Base-by-base conservation (phyloP, 176 grass and related monocot genomes). In the Oryza brachyantha region DNA sequence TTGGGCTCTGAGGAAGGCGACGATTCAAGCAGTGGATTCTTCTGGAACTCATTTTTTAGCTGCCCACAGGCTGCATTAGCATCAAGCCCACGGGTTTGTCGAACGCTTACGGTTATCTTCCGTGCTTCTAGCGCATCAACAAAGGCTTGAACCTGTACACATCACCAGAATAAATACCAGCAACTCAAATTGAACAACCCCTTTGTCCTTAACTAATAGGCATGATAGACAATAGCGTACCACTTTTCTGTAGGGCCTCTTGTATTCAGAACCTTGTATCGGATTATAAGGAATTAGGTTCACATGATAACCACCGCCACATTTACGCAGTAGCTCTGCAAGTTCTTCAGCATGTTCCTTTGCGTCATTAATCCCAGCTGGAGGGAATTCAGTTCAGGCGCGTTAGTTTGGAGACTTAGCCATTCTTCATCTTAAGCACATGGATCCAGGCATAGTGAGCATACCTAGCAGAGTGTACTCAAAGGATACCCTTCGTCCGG, bases 391-490 rank as follows among this genome's bases (percentile, higher is more conserved):
- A 37, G 32, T 72, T 63, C 17, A 63, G 19, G 2, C 14, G 41
- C 42, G 43, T 80, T 13, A 80, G 69, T 39, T 40, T 75, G 21
- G 17, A 13, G 78, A 79, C 45, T 38, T 14, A 66, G 25, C 0
- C 0, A 81, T 8, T 1, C 7, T 35, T 26, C 41, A 26, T 63
- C 8, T 9, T 25, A 55, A 62, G 40, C 7, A 57, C 31, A 70
- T 16, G 50, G 35, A 78, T 24, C 63, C 22, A 41, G 16, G 17
- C 41, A 70, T 14, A 3, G 13, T 3, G 26, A 5, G 48, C 24
- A 37, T 86, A 98, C 96, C 96, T 94, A 98, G 85, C 37, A 98
- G 83, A 25, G 96, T 98, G 78, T 98, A 98, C 83, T 98, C 96
- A 0, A 98, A 94, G 6, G 96, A 87, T 59, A 98, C 92, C 68